Percentiles rank a stretch among this genome's conserved stretches.
phyloP scores from a whole-genome alignment of 164 flowering plant species.

The Tetrastigma voinierianum region DNA sequence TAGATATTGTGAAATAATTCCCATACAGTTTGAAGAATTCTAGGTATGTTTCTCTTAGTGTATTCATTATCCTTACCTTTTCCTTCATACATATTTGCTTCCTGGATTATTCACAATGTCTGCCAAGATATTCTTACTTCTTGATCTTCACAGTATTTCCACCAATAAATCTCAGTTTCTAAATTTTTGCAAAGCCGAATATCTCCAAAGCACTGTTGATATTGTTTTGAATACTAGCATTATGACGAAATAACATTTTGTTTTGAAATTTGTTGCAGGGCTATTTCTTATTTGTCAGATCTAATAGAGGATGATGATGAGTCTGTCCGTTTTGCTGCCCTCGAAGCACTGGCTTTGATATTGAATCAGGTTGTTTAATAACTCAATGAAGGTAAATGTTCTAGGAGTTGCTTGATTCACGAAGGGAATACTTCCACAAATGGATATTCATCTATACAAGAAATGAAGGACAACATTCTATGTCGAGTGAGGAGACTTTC shows the following conservation, averaged over 20 bases:
- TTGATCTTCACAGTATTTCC: neutral
- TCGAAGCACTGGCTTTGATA: constrained; percentile 5
- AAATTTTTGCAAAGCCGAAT: neutral
- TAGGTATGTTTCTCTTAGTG: too few species aligned
- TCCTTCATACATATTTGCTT: neutral
- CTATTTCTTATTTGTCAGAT: constrained; percentile 11
- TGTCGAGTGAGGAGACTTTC: too few species aligned
- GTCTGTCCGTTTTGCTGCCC: neutral
- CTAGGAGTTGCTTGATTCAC: too few species aligned
- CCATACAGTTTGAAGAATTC: too few species aligned
- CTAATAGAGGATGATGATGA: constrained; percentile 2
- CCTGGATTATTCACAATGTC: neutral
- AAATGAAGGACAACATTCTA: too few species aligned
- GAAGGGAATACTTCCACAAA: too few species aligned
- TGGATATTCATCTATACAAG: too few species aligned
- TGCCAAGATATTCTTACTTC: neutral
- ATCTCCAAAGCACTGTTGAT: neutral
- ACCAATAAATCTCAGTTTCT: neutral
- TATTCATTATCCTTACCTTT: neutral
- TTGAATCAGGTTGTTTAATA: constrained; percentile 4
- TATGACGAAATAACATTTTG: neutral
- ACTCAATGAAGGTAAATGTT: too few species aligned
- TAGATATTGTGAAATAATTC: too few species aligned
- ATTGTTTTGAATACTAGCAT: neutral
- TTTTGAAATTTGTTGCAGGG: constrained; percentile 13